Evolutionary conservation across 1,139 yeast species (phyloP).

Genomic region (Suhomyces ambrosiae): DNA sequence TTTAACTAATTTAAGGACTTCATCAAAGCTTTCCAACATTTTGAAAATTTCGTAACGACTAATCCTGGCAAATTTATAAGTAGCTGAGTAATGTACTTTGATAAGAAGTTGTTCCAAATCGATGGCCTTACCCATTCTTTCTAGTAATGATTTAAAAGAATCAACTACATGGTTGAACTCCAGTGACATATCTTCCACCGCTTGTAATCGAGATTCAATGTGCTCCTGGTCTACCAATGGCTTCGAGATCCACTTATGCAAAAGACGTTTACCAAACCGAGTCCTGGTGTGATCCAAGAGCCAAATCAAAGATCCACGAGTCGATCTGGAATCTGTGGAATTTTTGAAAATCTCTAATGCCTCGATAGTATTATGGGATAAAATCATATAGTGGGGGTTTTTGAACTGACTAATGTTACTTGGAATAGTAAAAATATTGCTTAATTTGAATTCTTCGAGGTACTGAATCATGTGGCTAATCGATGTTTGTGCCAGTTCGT

Average conservation of each 20-base stretch:
- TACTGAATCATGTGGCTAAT: constrained; percentile 53
- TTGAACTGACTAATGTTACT: constrained; percentile 57
- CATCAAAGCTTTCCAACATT: constrained; percentile 54
- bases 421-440: constrained; percentile 54
- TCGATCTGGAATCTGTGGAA: constrained; percentile 51
- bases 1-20: constrained; percentile 32
- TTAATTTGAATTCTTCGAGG: constrained; percentile 63
- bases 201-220: constrained; percentile 63
- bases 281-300: constrained; percentile 80
- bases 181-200: constrained; percentile 60
- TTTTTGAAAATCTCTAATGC: constrained; percentile 76
- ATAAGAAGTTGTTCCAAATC: constrained; percentile 73
- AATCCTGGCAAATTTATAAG: constrained; percentile 43
- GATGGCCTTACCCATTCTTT: constrained; percentile 28
- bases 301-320: constrained; percentile 75
- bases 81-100: constrained; percentile 61
- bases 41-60: constrained; percentile 66
- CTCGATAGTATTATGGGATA: constrained; percentile 67
- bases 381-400: constrained; percentile 57
- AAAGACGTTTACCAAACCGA: constrained; percentile 66
- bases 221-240: constrained; percentile 60
- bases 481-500: constrained; percentile 38
- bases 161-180: constrained; percentile 55
- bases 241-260: constrained; percentile 70
- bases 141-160: constrained; percentile 46